Evolutionary conservation across 2,329 filamentous ascomycete genomes (phyloP), one percentile per base, ranked within the genome.

Genomic region (Arthroderma sp.): DNA sequence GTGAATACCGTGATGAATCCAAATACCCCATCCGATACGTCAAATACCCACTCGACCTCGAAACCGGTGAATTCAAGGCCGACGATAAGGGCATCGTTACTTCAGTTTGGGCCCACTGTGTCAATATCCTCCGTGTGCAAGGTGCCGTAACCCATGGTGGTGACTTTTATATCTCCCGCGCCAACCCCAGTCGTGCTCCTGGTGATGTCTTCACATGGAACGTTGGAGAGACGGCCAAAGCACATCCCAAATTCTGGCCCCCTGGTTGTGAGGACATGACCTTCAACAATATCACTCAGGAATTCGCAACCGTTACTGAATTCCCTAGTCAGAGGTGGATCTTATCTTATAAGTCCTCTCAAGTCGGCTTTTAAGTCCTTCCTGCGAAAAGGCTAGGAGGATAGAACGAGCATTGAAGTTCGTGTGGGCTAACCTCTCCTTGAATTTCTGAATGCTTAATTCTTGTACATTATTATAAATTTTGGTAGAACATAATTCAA

Each of bases 201-300:
- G 60, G 61, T 29, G 61, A 65, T 44, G 43, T 65, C 28, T 61
- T 53, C 32, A 56, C 51, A 5, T 65, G 61, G 61, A 41, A 53
- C 4, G 54, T 58, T 1, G 63, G 61, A 1, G 47, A 49, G 4
- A 22, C 37, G 0, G 58, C 58, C 3, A 46, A 48, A 22, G 45
- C 53, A 32, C 53, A 54, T 15, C 10, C 30, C 4, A 47, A 49
- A 4, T 48, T 54, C 38, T 52, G 58, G 3, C 58, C 57, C 7
- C 50, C 51, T 1, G 56, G 58, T 4, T 53, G 60, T 32, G 59
- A 64, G 48, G 62, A 64, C 41, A 31, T 63, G 48, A 61, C 56
- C 40, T 64, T 56, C 43, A 57, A 64, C 48, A 53, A 55, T 6
- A 49, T 48, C 1, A 47, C 40, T 5, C 45, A 50, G 45, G 51